Percentiles rank a stretch among this genome's conserved stretches.
These are phyloP conservation scores for Chrysoporthe deuterocubensis DNA, from an alignment of 2,329 filamentous ascomycete genomes.

Conservation along the genomic window DNA sequence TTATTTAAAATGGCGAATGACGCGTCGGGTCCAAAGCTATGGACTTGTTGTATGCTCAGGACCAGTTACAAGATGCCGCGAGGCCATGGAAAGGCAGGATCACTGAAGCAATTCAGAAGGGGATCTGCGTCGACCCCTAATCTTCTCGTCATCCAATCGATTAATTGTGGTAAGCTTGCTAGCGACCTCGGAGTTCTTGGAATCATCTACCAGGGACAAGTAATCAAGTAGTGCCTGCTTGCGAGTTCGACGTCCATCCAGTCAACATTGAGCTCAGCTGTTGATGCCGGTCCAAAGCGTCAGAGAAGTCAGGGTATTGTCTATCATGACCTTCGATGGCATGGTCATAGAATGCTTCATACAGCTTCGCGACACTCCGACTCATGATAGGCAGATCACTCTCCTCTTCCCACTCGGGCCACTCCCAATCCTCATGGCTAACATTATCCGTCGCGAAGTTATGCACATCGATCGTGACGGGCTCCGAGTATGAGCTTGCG, in stretches of 20 bases:
- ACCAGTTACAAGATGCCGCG: too few relatives aligned
- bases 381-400: slow-evolving; percentile 44
- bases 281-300: slow-evolving; percentile 22
- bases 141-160: too few relatives aligned
- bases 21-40: too few relatives aligned
- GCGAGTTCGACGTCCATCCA: slow-evolving; percentile 12
- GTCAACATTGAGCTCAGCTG: slow-evolving; percentile 18
- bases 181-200: too few relatives aligned
- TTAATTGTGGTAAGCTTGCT: too few relatives aligned
- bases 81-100: too few relatives aligned
- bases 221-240: neutral
- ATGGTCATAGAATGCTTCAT: slow-evolving; percentile 53
- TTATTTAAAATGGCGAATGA: too few relatives aligned
- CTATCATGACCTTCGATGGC: slow-evolving; percentile 1
- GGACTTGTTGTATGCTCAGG: too few relatives aligned
- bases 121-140: too few relatives aligned
- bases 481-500: slow-evolving; percentile 41
- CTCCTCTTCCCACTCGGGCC: slow-evolving; percentile 51
- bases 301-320: slow-evolving; percentile 19
- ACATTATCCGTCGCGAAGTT: slow-evolving; percentile 51
- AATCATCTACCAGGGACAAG: too few relatives aligned
- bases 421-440: slow-evolving; percentile 48
- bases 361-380: slow-evolving; percentile 57
- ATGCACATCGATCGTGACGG: slow-evolving; percentile 54
- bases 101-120: too few relatives aligned